Evolutionary conservation across 1,284 basidiomycete species (phyloP), one percentile per base, ranked within the genome.

Genomic region (Schizopora paradoxa): DNA sequence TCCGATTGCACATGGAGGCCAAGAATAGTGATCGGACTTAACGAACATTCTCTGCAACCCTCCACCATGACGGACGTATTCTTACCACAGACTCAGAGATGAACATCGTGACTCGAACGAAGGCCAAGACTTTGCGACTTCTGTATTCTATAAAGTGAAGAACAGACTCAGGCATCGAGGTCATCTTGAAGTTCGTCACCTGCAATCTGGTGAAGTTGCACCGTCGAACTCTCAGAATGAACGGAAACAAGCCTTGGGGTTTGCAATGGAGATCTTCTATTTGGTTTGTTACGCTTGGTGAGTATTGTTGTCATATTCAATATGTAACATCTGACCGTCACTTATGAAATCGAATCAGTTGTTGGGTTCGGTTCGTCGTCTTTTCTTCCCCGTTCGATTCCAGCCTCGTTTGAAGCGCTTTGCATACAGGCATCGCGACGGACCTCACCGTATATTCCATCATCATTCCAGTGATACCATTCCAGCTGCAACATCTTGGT

Each of bases 391-490:
- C 34, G 36, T 41, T 14, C 46, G 14, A 23, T 36, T 14, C 38
- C 21, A 19, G 3, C 18, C 26, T 4, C 33, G n/a, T 16, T 32
- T 33, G 25, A 40, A 14, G 18, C 43, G 32, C 45, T 28, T 16
- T 38, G 38, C 29, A 34, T 45, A 16, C 39, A 85, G 84, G 81
- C 0, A 70, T 86, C 28, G 69, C 73, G 1, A 75, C 74, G 0
- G 82, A 86, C 58, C 57, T 82, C 0, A 63, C 85, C 11, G 72
- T 81, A 1, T 86, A 86, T 54, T 80, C 82, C 1, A 69, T 82
- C 37, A 75, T 85, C 39, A 77, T 85, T 16, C 86, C 87, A 2
- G 79, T 90, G 34, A 68, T 90, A 47, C 86, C 86, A 0, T 90
- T 86, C 58, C 78, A 78, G 34, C 69, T 87, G 5, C 72, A 83